Evolutionary conservation across 2,329 filamentous ascomycete genomes (phyloP), one percentile per base, ranked within the genome.

Genomic region (Akanthomyces muscarius): DNA sequence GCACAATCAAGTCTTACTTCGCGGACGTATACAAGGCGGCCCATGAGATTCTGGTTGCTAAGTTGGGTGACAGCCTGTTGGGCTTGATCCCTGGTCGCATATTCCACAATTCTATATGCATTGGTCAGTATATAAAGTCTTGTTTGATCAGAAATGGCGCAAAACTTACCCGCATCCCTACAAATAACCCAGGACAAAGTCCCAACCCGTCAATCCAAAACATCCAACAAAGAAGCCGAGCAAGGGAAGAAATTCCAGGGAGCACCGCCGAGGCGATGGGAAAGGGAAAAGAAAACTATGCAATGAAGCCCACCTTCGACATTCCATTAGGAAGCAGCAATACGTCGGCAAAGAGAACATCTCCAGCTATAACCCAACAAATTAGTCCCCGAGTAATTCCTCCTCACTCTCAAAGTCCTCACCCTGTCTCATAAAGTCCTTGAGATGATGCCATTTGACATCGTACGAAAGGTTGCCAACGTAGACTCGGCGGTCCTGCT

Each of bases 361-460:
- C 94, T 86, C 95, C 95, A 83, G 95, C 95, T 98, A 80, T 64
- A 74, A 71, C 61, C 65, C 69, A 68, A 63, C 68, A 71, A 69
- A 77, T 81, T 73, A 81, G 79, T 72, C 67, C 65, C 71, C 69
- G 65, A 64, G 67, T 65, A 63, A 66, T 66, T 62, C 66, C 69
- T 66, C 68, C 67, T 56, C 65, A 63, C 65, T 68, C 67, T 65
- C 58, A 36, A 70, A 67, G 68, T 70, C 69, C 89, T 83, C 83
- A 98, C 95, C 94, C 87, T 97, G 92, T 86, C 95, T 90, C 95
- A 99, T 99, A 77, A 98, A 98, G 82, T 99, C 95, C 83, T 99
- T 99, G 67, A 99, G 87, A 74, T 98, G 95, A 83, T 98, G 94
- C 95, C 95, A 99, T 83, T 99, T 99, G 77, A 99, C 95, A 83